Evolutionary conservation across 345 rosid genomes (phyloP), one percentile per base, ranked within the genome.

Genomic region (Citrus cavaleriei): DNA sequence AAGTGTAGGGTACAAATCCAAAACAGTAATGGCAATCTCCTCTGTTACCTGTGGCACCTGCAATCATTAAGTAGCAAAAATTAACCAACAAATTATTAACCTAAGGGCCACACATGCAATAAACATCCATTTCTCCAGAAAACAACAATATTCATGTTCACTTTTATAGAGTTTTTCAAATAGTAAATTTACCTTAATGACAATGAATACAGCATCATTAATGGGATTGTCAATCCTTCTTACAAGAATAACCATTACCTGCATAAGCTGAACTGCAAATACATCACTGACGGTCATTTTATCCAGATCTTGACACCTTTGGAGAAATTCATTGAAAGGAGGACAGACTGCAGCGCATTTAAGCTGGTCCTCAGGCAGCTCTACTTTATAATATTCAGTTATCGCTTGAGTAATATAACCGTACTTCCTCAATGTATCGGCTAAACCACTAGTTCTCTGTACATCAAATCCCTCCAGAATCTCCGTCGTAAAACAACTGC

Each of bases 401-500:
- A 95, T 88, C 1, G 95, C 91, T 42, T 69, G 91, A 69, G 98
- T 95, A 46, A 95, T 91, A 83, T 84, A 74, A 7, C 89, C 95
- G 68, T 95, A 95, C 78, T 89, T 95, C 88, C 90, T 89, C 77
- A 95, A 74, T 37, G 98, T 92, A 81, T 88, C 95, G 68, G 83
- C 92, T 82, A 95, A 86, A 78, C 92, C 86, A 32, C 78, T 81
- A 65, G 93, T 91, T 87, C 99, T 92, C 81, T 87, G 88, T 77
- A 95, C 93, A 79, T 93, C 93, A 86, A 95, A 93, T 64, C 97
- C 96, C 81, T 93, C 97, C 81, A 92, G 88, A 80, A 95, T 91
- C 91, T 95, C 99, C 10, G 97, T 95, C 7, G 96, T 95, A 82
- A 93, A 90, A 82, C 98, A 93, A 70, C 98, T 93, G 91, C 79